Evolutionary conservation across 2,329 filamentous ascomycete genomes (phyloP).

Genomic region (Zymoseptoria brevis): DNA sequence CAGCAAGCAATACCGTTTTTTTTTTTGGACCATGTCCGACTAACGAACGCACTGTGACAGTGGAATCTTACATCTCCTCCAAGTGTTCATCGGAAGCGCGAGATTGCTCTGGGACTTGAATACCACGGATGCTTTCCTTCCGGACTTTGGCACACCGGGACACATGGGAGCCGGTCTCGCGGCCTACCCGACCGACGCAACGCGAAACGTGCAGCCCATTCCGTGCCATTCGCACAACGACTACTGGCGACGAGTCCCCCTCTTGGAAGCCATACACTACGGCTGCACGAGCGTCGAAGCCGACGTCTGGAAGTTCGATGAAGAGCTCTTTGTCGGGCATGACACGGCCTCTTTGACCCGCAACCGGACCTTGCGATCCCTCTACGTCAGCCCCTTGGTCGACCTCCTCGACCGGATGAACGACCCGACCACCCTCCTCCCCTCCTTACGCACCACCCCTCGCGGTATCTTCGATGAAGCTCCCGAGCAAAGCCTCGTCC

Average conservation of each 20-base stretch:
- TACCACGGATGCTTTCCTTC: slow-evolving; percentile 23
- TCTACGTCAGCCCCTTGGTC: slow-evolving; percentile 59
- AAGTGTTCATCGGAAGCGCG: slow-evolving; percentile 32
- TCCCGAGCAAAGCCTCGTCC: slow-evolving; percentile 40
- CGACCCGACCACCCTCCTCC: slow-evolving; percentile 29
- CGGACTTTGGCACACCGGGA: slow-evolving; percentile 36
- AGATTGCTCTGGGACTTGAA: slow-evolving; percentile 32
- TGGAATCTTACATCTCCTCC: slow-evolving; percentile 36
- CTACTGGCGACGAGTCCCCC: slow-evolving; percentile 57
- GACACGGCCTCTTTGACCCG: slow-evolving; percentile 45
- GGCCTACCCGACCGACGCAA: slow-evolving; percentile 34
- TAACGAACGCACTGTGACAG: slow-evolving; percentile 24
- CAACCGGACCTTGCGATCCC: slow-evolving; percentile 50
- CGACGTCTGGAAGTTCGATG: slow-evolving; percentile 57
- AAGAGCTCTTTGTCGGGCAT: slow-evolving; percentile 58
- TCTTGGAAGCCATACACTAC: slow-evolving; percentile 52
- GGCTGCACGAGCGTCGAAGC: slow-evolving; percentile 60
- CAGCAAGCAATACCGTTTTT: not conserved
- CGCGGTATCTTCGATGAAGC: slow-evolving; percentile 46
- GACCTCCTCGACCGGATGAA: slow-evolving; percentile 50
- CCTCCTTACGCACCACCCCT: slow-evolving; percentile 20
- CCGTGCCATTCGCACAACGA: slow-evolving; percentile 63
- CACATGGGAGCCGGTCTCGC: slow-evolving; percentile 29
- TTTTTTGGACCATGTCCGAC: not conserved
- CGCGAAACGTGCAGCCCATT: slow-evolving; percentile 43